Conservation (phyloP, 2,329 filamentous ascomycete species). For the Sarocladium brachiariae region DNA sequence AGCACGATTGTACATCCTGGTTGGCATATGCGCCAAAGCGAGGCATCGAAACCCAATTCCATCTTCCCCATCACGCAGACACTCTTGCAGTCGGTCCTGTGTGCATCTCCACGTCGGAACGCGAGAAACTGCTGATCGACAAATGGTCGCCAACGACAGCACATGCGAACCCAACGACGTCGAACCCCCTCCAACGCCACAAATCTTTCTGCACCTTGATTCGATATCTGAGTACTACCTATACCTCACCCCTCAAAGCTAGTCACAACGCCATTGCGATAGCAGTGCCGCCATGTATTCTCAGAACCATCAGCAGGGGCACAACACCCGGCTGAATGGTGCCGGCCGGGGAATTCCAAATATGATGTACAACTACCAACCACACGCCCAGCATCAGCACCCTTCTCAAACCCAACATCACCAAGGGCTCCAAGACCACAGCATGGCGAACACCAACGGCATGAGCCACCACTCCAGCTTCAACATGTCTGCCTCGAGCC, state of each 20-base stretch:
- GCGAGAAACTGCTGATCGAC: background rate
- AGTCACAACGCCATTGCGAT: background rate
- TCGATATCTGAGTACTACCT: background rate
- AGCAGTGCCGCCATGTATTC: constrained; percentile 57
- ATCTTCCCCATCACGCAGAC: too few relatives aligned
- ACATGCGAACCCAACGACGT: constrained; percentile 8
- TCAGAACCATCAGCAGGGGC: constrained; percentile 64
- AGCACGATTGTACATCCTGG: background rate
- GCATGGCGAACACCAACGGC: constrained; percentile 46
- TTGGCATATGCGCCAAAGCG: background rate
- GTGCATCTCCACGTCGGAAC: background rate
- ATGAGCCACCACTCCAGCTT: constrained; percentile 37
- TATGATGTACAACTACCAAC: constrained; percentile 65
- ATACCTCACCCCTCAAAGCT: too few relatives aligned
- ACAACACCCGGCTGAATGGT: constrained; percentile 67
- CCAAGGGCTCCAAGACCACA: constrained; percentile 52
- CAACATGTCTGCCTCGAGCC: constrained; percentile 53
- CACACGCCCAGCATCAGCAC: constrained; percentile 53
- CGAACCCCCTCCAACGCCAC: constrained; percentile 4
- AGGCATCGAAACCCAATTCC: background rate
- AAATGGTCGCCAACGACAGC: constrained; percentile 7
- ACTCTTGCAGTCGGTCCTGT: too few relatives aligned
- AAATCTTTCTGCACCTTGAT: background rate
- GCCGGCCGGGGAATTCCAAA: constrained; percentile 49
- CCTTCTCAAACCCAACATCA: constrained; percentile 60